Evolutionary conservation across 495 filamentous ascomycete species (phyloP), one percentile per base, ranked within the genome.

Genomic region (Aspergillus baeticus): DNA sequence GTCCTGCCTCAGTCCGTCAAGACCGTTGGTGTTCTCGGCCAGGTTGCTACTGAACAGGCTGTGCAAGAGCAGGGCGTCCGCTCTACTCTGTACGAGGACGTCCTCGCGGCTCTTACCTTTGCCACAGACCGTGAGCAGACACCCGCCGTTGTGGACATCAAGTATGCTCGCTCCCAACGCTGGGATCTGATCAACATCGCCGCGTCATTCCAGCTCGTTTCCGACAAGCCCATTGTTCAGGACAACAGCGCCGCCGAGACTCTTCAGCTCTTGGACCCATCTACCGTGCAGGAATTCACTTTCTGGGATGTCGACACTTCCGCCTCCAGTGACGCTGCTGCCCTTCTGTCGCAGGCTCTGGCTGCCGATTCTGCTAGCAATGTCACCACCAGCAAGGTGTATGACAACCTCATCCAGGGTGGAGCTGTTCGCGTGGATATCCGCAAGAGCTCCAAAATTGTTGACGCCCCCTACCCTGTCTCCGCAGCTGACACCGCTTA

Each of bases 301-400:
- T 96, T 98, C 79, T 98, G 92, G 94, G 90, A 97, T 68, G 70
- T 88, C 15, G 94, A 96, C 59, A 83, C 83, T 66, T 93, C 91
- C 21, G 69, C 72, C 1, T 82, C 86, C 33, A 78, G 75, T 38
- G 76, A 78, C 46, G 86, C 91, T 22, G 83, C 91, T 8, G 66
- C 80, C 18, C 80, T 80, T 35, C 69, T 97, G 26, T 85, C 87
- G 37, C 84, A 84, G 61, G 75, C 94, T 5, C 77, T 98, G 33
- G 87, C 92, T 10, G 76, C 77, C 41, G 88, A 94, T 64, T 87
- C 86, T 0, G 75, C 86, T 1, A 87, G 73, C 71, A 96, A 94
- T 61, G 81, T 98, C 55, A 86, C 87, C 56, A 77, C 87, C 49
- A 87, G 83, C 63, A 83, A 87, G 61, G 79, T 79, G 4, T 84